Evolutionary conservation across 2,329 filamentous ascomycete genomes (phyloP).

Genomic region (Cryphonectria nitschkei): DNA sequence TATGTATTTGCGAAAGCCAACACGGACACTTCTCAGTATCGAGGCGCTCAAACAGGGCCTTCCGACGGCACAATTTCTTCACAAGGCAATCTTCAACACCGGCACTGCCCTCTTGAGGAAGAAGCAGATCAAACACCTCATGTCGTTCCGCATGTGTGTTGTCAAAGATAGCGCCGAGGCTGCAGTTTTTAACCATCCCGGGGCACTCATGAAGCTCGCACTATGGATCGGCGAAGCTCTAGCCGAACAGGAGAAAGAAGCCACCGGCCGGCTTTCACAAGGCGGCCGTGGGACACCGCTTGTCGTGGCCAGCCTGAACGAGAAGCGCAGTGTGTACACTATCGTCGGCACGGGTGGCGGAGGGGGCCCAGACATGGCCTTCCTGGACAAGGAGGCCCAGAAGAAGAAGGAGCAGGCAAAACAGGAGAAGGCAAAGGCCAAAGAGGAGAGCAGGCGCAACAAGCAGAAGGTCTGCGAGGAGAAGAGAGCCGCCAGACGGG

Average conservation of each 20-base stretch:
- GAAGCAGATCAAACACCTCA: constrained; percentile 87
- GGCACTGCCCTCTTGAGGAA: constrained; percentile 92
- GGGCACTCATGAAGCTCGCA: constrained; percentile 89
- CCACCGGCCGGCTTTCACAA: constrained; percentile 68
- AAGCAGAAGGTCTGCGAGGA: constrained; percentile 64
- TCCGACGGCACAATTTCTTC: constrained; percentile 83
- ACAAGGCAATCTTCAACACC: constrained; percentile 90
- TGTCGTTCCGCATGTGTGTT: constrained; percentile 91
- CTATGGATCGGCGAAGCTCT: constrained; percentile 94
- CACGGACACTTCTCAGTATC: constrained; percentile 59
- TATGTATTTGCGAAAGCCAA: constrained; percentile 49
- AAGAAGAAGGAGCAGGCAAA: constrained; percentile 66
- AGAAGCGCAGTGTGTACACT: constrained; percentile 83
- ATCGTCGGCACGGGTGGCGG: constrained; percentile 92
- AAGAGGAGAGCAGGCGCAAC: constrained; percentile 59
- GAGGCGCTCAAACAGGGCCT: constrained; percentile 76
- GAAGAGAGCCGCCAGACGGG: constrained; percentile 63
- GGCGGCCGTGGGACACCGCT: constrained; percentile 79
- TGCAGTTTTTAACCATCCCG: constrained; percentile 87
- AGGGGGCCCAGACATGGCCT: constrained; percentile 72
- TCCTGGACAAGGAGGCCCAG: constrained; percentile 68
- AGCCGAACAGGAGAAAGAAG: constrained; percentile 81
- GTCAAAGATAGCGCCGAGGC: constrained; percentile 95
- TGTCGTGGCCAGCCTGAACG: constrained; percentile 88
- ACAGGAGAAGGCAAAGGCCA: constrained; percentile 64